Percentiles rank a stretch among this genome's conserved stretches.
phyloP scores from a whole-genome alignment of 352 stramenopile species.

The Phytophthora constricta region DNA sequence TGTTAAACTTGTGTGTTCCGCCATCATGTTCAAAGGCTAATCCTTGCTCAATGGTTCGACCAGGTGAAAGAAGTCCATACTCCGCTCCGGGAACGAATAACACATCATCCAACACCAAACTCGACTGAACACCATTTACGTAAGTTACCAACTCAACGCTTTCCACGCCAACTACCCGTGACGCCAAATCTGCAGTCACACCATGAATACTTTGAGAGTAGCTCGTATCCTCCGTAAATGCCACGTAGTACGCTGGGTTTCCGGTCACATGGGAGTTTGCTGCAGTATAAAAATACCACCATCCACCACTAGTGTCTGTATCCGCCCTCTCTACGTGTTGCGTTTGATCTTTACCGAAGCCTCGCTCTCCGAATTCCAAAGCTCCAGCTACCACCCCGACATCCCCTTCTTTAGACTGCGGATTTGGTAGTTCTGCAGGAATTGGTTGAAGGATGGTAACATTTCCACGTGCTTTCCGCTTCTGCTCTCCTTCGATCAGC shows the following conservation, averaged over 20 bases:
- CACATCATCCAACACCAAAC: not conserved
- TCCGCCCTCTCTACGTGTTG: too few relatives aligned
- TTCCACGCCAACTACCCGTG: constrained; percentile 1
- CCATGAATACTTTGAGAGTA: not conserved
- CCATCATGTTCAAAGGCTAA: not conserved
- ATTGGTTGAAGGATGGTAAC: too few relatives aligned
- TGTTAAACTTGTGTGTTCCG: not conserved
- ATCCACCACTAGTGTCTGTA: too few relatives aligned
- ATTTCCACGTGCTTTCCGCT: too few relatives aligned
- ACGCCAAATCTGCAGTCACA: not conserved
- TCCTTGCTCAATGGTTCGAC: not conserved
- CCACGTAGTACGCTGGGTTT: not conserved
- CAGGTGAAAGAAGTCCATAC: not conserved
- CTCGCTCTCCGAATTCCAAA: not conserved
- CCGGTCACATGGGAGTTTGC: not conserved
- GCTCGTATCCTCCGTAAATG: constrained; percentile 3
- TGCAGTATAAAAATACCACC: not conserved
- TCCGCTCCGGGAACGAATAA: not conserved
- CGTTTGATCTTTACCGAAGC: too few relatives aligned
- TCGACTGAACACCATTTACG: not conserved
- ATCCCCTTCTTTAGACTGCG: not conserved
- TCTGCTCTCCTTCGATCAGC: too few relatives aligned
- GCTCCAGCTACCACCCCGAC: not conserved
- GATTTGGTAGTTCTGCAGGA: constrained; percentile 10
- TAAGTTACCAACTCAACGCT: not conserved